A percentile compares a stretch with the other conserved stretches of the same genome.
phyloP scores from a whole-genome alignment of 2,329 filamentous ascomycete species.

The Ophiostoma pallidulum region DNA sequence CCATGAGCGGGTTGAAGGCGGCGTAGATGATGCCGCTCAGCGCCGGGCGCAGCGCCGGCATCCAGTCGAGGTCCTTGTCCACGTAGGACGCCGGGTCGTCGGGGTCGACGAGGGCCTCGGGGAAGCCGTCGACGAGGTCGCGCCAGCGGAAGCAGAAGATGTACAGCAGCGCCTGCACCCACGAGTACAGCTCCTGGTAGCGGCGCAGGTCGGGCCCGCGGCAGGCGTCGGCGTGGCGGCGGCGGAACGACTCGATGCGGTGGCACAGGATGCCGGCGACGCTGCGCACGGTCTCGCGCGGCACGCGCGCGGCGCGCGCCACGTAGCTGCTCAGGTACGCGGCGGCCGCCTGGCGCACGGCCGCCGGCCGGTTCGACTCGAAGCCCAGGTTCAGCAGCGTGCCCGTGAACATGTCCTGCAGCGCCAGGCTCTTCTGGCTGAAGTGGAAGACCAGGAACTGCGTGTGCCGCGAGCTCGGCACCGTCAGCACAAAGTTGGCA shows the following conservation, averaged over 20 bases:
- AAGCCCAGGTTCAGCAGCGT: conserved; percentile 65
- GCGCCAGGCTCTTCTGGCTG: conserved; percentile 66
- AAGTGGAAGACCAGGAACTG: conserved; percentile 97
- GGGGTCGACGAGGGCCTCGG: conserved; percentile 51
- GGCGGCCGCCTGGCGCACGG: conserved; percentile 73
- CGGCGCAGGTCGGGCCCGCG: conserved; percentile 76
- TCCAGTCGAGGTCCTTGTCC: conserved; percentile 69
- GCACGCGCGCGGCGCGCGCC: conserved; percentile 76
- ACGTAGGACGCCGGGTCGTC: conserved; percentile 52
- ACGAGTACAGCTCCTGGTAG: conserved; percentile 77
- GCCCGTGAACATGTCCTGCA: conserved; percentile 75
- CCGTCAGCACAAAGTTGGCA: conserved; percentile 76
- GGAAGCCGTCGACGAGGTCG: conserved; percentile 61
- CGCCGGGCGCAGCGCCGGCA: conserved; percentile 61
- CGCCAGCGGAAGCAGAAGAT: conserved; percentile 98
- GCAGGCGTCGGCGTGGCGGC: conserved; percentile 61
- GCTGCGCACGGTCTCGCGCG: conserved; percentile 64
- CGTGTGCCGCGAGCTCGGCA: conserved; percentile 82
- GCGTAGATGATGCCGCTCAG: conserved; percentile 74
- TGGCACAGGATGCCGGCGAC: conserved; percentile 72
- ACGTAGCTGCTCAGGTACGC: conserved; percentile 94
- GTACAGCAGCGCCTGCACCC: conserved; percentile 83
- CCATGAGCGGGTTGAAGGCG: conserved; percentile 86
- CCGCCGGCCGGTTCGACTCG: conserved; percentile 58
- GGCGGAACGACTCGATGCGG: conserved; percentile 67